Conservation (phyloP, 208 protist genomes). For the Trypanosomatidae sp. region DNA sequence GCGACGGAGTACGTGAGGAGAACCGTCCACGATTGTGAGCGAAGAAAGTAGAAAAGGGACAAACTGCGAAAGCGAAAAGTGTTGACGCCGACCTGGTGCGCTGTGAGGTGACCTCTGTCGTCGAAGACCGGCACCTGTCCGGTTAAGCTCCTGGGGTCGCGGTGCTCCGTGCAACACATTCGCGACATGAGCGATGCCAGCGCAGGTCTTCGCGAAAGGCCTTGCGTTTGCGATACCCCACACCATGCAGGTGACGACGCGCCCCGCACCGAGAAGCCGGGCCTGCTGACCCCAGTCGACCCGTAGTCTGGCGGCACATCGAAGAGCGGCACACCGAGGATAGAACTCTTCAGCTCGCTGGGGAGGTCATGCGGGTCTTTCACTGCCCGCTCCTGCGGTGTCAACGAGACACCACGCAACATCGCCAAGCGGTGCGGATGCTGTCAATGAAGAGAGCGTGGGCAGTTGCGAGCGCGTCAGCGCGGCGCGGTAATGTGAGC, state of each 20-base stretch:
- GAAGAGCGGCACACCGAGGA: slow-evolving; percentile 16
- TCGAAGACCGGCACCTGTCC: slow-evolving; percentile 70
- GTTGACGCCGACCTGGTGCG: slow-evolving; percentile 60
- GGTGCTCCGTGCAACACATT: slow-evolving; percentile 4
- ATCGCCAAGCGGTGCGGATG: neutral
- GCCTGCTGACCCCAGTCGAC: slow-evolving; percentile 5
- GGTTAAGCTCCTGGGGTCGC: slow-evolving; percentile 1
- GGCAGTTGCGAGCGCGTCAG: neutral
- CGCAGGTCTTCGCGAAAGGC: neutral
- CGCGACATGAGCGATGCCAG: slow-evolving; percentile 10
- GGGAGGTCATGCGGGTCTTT: slow-evolving; percentile 33
- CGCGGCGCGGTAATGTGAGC: neutral
- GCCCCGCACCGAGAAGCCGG: neutral
- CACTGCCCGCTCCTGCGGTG: slow-evolving; percentile 25
- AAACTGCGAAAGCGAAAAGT: slow-evolving; percentile 67
- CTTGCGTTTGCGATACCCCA: neutral
- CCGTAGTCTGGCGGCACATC: slow-evolving; percentile 16
- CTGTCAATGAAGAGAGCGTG: neutral
- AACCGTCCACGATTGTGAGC: slow-evolving; percentile 49
- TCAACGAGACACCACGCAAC: slow-evolving; percentile 46
- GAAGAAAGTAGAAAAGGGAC: slow-evolving; percentile 70
- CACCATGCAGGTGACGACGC: neutral
- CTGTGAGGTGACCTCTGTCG: slow-evolving; percentile 57
- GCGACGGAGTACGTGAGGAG: slow-evolving; percentile 60
- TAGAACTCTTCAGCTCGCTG: slow-evolving; percentile 35